phyloP scores from a whole-genome alignment of 345 rosid genomes.

The Hevea brasiliensis region DNA sequence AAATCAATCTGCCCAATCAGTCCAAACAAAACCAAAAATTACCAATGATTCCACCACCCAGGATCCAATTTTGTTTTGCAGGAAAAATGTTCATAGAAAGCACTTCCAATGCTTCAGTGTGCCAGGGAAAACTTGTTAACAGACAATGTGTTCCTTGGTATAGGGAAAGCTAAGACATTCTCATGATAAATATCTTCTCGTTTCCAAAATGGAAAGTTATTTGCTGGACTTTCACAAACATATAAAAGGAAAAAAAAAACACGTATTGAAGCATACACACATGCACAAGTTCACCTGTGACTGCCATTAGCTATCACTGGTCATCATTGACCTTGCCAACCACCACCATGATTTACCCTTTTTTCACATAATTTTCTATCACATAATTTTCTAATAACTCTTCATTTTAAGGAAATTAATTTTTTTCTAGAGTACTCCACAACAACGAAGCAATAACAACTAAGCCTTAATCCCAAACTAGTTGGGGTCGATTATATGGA shows the following conservation, averaged over 20 bases:
- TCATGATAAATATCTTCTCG: too few relatives aligned
- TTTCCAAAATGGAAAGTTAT: too few relatives aligned
- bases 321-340: not conserved
- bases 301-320: not conserved
- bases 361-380: too few relatives aligned
- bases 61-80: not conserved
- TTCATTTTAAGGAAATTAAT: not conserved
- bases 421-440: not conserved
- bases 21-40: not conserved
- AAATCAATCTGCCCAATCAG: not conserved
- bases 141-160: not conserved
- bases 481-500: too few relatives aligned
- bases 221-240: not conserved
- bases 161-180: not conserved
- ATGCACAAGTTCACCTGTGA: too few relatives aligned
- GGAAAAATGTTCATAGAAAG: not conserved
- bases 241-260: not conserved
- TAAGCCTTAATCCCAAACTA: too few relatives aligned
- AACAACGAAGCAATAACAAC: too few relatives aligned
- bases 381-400: not conserved
- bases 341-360: not conserved
- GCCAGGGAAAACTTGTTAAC: not conserved
- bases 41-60: not conserved
- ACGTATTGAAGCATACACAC: not conserved
- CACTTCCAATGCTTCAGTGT: not conserved